Conservation (phyloP, 1,139 yeast species). For the Zhuliangozyma blackwelliae region DNA sequence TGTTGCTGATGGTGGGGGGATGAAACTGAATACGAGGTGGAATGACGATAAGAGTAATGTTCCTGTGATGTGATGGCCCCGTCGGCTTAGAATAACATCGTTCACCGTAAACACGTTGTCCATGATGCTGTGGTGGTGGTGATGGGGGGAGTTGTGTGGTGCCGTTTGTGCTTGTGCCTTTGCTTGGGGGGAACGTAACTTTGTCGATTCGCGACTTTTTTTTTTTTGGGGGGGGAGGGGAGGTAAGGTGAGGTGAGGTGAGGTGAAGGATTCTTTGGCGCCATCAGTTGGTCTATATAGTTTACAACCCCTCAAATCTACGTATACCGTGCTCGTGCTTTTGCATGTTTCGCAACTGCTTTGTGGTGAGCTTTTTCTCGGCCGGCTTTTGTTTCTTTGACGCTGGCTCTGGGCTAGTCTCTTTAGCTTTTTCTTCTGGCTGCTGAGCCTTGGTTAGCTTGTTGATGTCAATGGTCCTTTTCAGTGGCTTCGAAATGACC, state of each 20-base stretch:
- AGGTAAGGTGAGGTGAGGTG: neutral
- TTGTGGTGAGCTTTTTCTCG: slow-evolving; percentile 37
- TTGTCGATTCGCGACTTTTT: neutral
- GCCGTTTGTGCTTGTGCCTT: neutral
- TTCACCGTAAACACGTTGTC: slow-evolving; percentile 44
- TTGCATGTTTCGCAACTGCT: slow-evolving; percentile 46
- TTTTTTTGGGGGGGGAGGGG: neutral
- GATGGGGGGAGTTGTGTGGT: neutral
- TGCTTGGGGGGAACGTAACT: neutral
- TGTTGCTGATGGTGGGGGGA: slow-evolving; percentile 18
- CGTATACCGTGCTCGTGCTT: slow-evolving; percentile 64
- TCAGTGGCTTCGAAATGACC: slow-evolving; percentile 11
- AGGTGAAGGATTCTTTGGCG: no score
- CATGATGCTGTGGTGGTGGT: slow-evolving; percentile 2
- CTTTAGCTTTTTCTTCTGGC: neutral
- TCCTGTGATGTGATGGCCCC: slow-evolving; percentile 66
- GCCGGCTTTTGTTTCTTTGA: slow-evolving; percentile 25
- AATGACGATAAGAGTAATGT: slow-evolving; percentile 75
- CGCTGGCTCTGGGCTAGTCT: slow-evolving; percentile 6
- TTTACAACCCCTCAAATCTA: slow-evolving; percentile 57
- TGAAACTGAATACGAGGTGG: slow-evolving; percentile 71
- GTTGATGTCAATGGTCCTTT: slow-evolving; percentile 9
- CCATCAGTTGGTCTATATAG: neutral
- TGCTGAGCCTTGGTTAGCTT: slow-evolving; percentile 5
- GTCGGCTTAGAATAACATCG: slow-evolving; percentile 62